Conservation (phyloP, 2,329 filamentous ascomycete genomes). For the Lasiodiplodia citricola region DNA sequence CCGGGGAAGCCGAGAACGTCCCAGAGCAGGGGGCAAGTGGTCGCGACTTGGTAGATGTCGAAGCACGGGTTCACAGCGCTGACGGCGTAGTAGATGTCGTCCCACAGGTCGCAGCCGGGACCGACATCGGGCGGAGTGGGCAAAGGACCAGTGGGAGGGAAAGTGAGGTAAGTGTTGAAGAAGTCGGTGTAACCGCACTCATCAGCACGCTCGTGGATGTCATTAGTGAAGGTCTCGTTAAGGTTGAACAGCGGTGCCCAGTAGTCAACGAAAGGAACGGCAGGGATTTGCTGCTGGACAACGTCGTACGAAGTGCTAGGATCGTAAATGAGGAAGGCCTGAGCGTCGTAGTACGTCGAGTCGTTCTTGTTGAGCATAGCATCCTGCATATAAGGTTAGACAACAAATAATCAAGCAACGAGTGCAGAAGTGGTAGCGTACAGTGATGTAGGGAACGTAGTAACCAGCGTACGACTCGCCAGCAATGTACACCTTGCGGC, state of each 20-base stretch:
- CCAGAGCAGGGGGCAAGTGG: conserved; percentile 43
- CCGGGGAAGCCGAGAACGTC: conserved; percentile 46
- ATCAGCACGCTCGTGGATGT: conserved; percentile 59
- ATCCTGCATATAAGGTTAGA: conserved; percentile 43
- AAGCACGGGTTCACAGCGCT: conserved; percentile 57
- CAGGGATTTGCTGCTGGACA: conserved; percentile 59
- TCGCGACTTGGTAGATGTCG: conserved; percentile 55
- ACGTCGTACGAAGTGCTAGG: conserved; percentile 64
- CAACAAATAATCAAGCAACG: conserved; percentile 65
- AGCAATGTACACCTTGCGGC: conserved; percentile 73
- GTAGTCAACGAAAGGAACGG: conserved; percentile 65
- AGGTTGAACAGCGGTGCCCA: conserved; percentile 66
- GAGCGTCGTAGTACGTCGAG: conserved; percentile 68
- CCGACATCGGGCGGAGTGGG: conserved; percentile 54
- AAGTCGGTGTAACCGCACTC: conserved; percentile 68
- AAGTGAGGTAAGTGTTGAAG: conserved; percentile 66
- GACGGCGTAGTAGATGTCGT: conserved; percentile 47
- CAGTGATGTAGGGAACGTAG: conserved; percentile 61
- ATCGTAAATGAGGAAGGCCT: conserved; percentile 68
- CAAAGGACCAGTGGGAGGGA: conserved; percentile 68
- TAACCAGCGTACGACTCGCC: conserved; percentile 66
- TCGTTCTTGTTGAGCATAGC: conserved; percentile 74
- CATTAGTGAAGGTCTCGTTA: conserved; percentile 62
- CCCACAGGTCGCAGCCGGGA: conserved; percentile 59
- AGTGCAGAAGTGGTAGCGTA: conserved; percentile 3